phyloP scores from a whole-genome alignment of 176 grass and related monocot species.

The Urochloa ruziziensis region DNA sequence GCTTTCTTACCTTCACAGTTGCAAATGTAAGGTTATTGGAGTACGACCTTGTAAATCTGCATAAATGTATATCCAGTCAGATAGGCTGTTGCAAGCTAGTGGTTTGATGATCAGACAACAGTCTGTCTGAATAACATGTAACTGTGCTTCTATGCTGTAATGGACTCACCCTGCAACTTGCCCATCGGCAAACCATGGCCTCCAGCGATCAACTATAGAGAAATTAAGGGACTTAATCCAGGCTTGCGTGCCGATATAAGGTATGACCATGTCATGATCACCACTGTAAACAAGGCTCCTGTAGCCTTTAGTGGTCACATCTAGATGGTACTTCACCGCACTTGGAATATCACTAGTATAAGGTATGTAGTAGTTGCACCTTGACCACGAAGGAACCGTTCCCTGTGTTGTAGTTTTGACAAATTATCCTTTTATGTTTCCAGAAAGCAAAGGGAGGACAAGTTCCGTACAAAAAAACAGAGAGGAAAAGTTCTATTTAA shows the following conservation, averaged over 20 bases:
- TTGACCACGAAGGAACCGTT: constrained; percentile 37
- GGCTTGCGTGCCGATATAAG: constrained; percentile 43
- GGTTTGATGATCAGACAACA: neutral
- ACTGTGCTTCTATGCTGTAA: neutral
- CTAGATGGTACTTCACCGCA: constrained; percentile 36
- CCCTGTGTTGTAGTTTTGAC: constrained; percentile 31
- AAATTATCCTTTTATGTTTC: neutral
- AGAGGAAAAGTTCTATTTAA: too few species aligned
- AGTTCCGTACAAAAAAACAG: too few species aligned
- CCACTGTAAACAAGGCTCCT: constrained; percentile 45
- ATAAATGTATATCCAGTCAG: neutral
- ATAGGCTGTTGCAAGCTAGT: neutral
- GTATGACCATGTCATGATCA: constrained; percentile 51
- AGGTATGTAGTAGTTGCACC: constrained; percentile 37
- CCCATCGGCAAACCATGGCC: constrained; percentile 45
- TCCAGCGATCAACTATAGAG: constrained; percentile 49
- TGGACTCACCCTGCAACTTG: constrained; percentile 65
- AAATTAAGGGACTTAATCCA: constrained; percentile 64
- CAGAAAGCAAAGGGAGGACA: neutral
- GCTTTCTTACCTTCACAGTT: constrained; percentile 63
- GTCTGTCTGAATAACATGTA: neutral
- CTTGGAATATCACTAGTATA: constrained; percentile 32
- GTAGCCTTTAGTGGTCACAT: constrained; percentile 48
- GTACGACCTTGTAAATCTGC: constrained; percentile 63
- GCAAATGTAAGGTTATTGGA: constrained; percentile 64